Evolutionary conservation across 202 grass and related monocot genomes (phyloP).

Genomic region (Bolboschoenoplectus hybrid): DNA sequence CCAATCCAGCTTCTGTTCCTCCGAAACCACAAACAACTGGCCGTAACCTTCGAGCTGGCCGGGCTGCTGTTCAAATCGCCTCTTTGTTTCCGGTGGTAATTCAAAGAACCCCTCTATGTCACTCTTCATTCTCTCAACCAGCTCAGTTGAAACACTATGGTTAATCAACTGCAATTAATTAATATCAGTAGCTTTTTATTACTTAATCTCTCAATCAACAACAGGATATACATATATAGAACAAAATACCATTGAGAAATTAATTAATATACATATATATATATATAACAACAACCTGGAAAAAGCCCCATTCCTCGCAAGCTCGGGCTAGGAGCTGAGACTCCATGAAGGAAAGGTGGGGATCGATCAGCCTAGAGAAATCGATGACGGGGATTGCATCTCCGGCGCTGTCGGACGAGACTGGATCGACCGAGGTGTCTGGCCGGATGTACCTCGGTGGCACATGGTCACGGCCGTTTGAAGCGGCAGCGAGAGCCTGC

Average conservation of each 20-base stretch:
- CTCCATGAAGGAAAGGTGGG: constrained; percentile 25
- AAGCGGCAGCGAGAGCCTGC: constrained; percentile 46
- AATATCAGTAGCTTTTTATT: not conserved
- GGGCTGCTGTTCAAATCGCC: constrained; percentile 45
- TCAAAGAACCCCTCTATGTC: constrained; percentile 47
- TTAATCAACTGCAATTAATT: constrained; percentile 51
- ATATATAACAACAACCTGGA: constrained; percentile 45
- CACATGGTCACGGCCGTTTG: constrained; percentile 28
- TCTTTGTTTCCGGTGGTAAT: constrained; percentile 49
- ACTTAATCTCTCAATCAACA: not conserved
- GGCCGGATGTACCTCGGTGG: constrained; percentile 54
- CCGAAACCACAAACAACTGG: constrained; percentile 63
- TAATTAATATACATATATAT: too few relatives aligned
- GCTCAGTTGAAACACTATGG: constrained; percentile 41
- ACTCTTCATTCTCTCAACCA: constrained; percentile 50
- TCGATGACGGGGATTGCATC: constrained; percentile 56
- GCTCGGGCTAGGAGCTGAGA: constrained; percentile 47
- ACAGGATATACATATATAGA: too few relatives aligned
- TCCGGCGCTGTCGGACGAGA: not conserved
- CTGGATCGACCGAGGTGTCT: constrained; percentile 11
- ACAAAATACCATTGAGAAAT: not conserved
- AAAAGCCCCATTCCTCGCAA: constrained; percentile 77
- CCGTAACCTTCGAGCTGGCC: constrained; percentile 60
- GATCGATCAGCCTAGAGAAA: constrained; percentile 42
- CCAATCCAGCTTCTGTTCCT: constrained; percentile 76